These are phyloP conservation scores for Aspergillus biplanus DNA, from an alignment of 495 filamentous ascomycete genomes.

Conservation along the genomic window DNA sequence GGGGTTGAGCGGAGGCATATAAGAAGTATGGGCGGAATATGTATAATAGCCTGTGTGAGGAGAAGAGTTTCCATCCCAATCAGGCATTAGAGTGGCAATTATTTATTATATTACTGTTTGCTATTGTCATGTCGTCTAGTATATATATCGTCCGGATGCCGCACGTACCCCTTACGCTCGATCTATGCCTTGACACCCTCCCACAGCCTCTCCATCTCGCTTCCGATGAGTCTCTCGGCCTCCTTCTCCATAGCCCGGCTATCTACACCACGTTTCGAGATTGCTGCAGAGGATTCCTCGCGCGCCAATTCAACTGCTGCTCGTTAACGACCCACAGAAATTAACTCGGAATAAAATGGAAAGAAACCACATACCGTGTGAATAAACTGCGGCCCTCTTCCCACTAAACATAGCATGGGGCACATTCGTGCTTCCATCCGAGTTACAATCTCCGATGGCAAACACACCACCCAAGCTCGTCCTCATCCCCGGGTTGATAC, in stretches of 20 bases:
- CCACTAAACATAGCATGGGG: conserved; percentile 63
- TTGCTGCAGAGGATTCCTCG: conserved; percentile 37
- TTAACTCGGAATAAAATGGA: background rate
- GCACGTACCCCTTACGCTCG: too few relatives aligned
- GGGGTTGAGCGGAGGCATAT: background rate
- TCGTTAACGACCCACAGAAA: conserved; percentile 16
- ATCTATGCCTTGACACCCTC: conserved; percentile 18
- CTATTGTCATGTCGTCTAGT: background rate
- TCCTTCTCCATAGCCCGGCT: conserved; percentile 34
- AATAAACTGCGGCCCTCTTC: conserved; percentile 58
- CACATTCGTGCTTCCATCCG: conserved; percentile 60
- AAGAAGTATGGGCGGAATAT: background rate
- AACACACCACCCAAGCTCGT: conserved; percentile 56
- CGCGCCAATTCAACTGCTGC: conserved; percentile 38
- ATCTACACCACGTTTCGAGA: conserved; percentile 37
- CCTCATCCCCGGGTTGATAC: conserved; percentile 37
- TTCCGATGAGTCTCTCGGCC: conserved; percentile 35
- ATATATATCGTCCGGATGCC: background rate
- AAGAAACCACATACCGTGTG: conserved; percentile 52
- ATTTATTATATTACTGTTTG: conserved; percentile 6
- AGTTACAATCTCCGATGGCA: conserved; percentile 60
- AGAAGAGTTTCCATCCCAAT: background rate
- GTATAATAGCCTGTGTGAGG: background rate
- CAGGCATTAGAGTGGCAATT: conserved; percentile 1
- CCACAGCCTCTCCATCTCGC: conserved; percentile 36